Percentiles rank a stretch among this genome's conserved stretches.
phyloP scores from a whole-genome alignment of 495 filamentous ascomycete species.

The Podospora bellae-mahoneyi region DNA sequence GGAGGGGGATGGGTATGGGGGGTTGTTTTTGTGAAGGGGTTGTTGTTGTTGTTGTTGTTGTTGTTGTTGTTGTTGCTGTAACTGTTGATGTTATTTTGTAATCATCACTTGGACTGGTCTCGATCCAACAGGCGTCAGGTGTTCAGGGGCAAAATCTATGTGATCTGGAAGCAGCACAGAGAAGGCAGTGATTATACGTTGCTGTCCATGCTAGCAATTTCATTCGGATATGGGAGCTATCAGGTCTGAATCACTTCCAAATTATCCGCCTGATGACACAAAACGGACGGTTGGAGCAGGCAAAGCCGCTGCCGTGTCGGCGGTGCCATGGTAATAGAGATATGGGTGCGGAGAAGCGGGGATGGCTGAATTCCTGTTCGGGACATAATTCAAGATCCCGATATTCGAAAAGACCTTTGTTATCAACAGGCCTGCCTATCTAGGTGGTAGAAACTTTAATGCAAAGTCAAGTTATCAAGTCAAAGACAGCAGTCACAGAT shows the following conservation, averaged over 20 bases:
- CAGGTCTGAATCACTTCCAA: no score
- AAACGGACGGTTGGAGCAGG: neutral
- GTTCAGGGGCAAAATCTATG: no score
- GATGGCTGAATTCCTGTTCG: neutral
- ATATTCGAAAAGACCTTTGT: neutral
- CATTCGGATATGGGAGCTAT: no score
- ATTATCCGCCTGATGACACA: neutral
- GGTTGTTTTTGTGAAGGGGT: slow-evolving; percentile 17
- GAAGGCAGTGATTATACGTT: no score
- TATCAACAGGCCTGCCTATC: neutral
- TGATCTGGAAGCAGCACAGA: no score
- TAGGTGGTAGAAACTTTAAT: neutral
- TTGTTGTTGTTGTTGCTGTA: no score
- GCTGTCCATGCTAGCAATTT: no score
- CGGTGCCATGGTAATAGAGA: neutral
- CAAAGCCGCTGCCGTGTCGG: neutral
- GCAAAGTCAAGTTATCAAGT: neutral
- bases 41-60: no score
- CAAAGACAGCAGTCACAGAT: no score
- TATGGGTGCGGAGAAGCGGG: slow-evolving; percentile 1
- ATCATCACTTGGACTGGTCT: no score
- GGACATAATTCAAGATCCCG: slow-evolving; percentile 1
- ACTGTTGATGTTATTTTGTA: no score
- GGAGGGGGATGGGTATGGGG: slow-evolving; percentile 31
- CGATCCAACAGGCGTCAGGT: no score